These are phyloP conservation scores for Rubroboletus satanas DNA, from an alignment of 768 basidiomycete species.

Conservation along the genomic window DNA sequence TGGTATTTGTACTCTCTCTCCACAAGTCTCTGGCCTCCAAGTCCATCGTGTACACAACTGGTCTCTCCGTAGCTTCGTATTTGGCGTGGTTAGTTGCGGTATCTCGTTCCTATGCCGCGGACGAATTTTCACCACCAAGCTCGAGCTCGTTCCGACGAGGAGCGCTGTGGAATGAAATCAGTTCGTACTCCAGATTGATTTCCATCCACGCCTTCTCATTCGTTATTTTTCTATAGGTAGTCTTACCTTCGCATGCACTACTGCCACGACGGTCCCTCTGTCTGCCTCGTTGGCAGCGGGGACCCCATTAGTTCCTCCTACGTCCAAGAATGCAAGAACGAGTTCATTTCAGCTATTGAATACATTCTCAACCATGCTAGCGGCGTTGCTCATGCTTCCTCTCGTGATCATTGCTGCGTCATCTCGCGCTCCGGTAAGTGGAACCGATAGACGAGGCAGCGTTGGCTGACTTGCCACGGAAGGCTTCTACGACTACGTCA, in stretches of 20 bases:
- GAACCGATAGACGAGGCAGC: conserved; percentile 22
- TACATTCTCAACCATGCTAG: conserved; percentile 44
- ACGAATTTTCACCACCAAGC: conserved; percentile 35
- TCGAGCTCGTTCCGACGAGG: conserved; percentile 41
- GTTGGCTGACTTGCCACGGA: conserved; percentile 9
- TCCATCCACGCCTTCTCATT: conserved; percentile 2
- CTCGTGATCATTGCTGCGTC: conserved; percentile 51
- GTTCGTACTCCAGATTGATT: conserved; percentile 38
- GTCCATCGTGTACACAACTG: conserved; percentile 51
- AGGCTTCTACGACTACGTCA: conserved; percentile 4
- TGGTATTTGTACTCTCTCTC: conserved; percentile 49
- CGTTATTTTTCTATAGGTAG: conserved; percentile 38
- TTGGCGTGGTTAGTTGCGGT: conserved; percentile 56
- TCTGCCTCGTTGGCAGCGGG: conserved; percentile 55
- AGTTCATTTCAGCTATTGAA: conserved; percentile 61
- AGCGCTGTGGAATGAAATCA: conserved; percentile 58
- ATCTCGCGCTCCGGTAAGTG: conserved; percentile 39
- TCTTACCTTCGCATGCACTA: conserved; percentile 61
- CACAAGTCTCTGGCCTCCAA: conserved; percentile 53
- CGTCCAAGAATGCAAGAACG: conserved; percentile 41
- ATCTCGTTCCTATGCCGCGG: conserved; percentile 48
- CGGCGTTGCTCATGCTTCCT: conserved; percentile 51
- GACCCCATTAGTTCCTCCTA: not conserved
- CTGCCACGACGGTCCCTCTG: conserved; percentile 60
- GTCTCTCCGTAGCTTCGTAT: conserved; percentile 58